Conservation (phyloP, 106 monocot species). For the Narthecium ossifragum region DNA sequence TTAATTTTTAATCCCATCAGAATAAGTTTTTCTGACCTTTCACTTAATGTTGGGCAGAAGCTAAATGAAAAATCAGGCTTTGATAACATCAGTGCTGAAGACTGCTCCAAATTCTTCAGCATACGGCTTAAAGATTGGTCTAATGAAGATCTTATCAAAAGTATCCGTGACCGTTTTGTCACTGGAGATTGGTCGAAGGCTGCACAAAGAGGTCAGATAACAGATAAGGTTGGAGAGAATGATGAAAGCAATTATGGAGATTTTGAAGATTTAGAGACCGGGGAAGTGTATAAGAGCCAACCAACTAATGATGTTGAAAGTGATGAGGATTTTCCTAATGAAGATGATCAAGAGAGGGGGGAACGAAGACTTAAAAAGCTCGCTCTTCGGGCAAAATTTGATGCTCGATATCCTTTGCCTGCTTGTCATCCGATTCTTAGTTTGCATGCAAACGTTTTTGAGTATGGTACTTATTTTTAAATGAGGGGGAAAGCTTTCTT, state of each 20-base stretch:
- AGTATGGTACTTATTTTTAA: background rate
- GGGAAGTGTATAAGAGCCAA: constrained; percentile 29
- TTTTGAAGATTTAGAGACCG: constrained; percentile 92
- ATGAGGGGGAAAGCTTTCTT: background rate
- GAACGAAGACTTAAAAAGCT: constrained; percentile 85
- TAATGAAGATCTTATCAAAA: constrained; percentile 45
- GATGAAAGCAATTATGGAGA: constrained; percentile 55
- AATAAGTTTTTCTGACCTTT: too few relatives aligned
- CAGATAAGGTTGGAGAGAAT: constrained; percentile 35
- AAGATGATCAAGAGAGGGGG: constrained; percentile 35
- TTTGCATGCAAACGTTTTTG: too few relatives aligned
- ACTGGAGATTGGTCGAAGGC: constrained; percentile 93
- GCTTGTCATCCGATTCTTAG: too few relatives aligned
- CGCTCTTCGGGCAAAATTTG: constrained; percentile 91
- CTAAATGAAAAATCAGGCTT: constrained; percentile 23
- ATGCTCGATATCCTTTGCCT: constrained; percentile 92
- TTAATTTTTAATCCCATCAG: too few relatives aligned
- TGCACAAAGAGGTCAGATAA: constrained; percentile 42
- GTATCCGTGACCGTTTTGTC: constrained; percentile 84
- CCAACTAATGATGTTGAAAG: constrained; percentile 14
- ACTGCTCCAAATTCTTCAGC: constrained; percentile 63
- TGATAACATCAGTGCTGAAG: constrained; percentile 49
- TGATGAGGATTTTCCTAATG: constrained; percentile 11
- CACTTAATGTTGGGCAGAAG: constrained; percentile 52
- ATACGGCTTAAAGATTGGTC: constrained; percentile 74